A percentile compares a stretch with the other conserved stretches of the same genome.
Conservation (phyloP, 768 basidiomycete genomes). For the Botryobasidium botryosum region DNA sequence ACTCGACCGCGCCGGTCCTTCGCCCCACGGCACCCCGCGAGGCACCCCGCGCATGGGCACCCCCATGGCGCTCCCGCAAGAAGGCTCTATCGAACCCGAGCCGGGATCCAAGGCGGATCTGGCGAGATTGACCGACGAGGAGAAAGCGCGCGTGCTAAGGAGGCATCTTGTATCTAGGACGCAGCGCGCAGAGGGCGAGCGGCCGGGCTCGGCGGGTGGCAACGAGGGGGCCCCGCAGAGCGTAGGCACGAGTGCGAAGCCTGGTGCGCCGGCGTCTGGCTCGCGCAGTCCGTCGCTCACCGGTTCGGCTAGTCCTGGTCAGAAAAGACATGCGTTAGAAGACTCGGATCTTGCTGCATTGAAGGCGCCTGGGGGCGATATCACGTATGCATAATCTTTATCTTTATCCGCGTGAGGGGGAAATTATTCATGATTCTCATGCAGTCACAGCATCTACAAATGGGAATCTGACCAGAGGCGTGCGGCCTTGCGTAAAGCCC, state of each 20-base stretch:
- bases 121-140: conserved; percentile 57
- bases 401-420: conserved; percentile 1
- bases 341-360: conserved; percentile 27
- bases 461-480: conserved; percentile 69
- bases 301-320: no score
- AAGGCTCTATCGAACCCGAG: no score
- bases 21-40: background rate
- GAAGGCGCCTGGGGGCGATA: conserved; percentile 72
- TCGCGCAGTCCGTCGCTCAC: no score
- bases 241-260: no score
- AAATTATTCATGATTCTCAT: conserved; percentile 12
- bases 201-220: no score
- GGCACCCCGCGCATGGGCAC: background rate
- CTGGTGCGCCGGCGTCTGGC: conserved; percentile 18
- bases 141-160: conserved; percentile 66
- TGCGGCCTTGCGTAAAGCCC: conserved; percentile 31
- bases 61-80: no score
- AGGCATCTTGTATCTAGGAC: conserved; percentile 58
- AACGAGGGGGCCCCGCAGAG: no score
- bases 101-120: conserved; percentile 15
- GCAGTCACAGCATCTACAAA: conserved; percentile 87
- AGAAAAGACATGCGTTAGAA: background rate
- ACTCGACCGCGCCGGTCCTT: background rate
- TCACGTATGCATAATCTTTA: conserved; percentile 50
- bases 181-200: conserved; percentile 18